Conservation (phyloP, 108 stramenopile genomes). For the Fistulifera pelliculosa region DNA sequence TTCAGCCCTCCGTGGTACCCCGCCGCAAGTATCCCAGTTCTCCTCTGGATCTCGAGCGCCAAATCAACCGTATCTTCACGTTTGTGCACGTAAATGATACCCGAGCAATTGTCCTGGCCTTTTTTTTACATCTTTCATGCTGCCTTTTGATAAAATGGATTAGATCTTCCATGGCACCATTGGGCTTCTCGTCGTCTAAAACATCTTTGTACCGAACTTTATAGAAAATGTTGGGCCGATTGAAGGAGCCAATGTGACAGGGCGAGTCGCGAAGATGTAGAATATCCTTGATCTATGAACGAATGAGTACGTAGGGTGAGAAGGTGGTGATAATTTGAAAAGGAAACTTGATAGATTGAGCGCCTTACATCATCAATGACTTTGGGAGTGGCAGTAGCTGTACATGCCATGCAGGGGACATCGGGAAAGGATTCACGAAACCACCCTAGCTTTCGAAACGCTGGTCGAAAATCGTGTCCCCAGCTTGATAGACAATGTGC, state of each 20-base stretch:
- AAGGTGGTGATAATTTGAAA: no score
- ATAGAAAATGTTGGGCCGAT: slow-evolving; percentile 91
- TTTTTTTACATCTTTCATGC: slow-evolving; percentile 29
- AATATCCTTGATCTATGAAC: slow-evolving; percentile 34
- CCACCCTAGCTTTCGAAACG: slow-evolving; percentile 52
- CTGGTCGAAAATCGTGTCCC: slow-evolving; percentile 92
- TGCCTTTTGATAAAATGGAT: slow-evolving; percentile 38
- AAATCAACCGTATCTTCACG: slow-evolving; percentile 62
- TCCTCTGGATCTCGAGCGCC: slow-evolving; percentile 22
- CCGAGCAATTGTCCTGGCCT: slow-evolving; percentile 36
- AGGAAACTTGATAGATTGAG: no score
- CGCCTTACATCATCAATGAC: slow-evolving; percentile 51
- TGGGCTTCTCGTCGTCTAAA: slow-evolving; percentile 6
- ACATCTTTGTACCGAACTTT: slow-evolving; percentile 62
- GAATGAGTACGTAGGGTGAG: no score
- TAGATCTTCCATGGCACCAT: slow-evolving; percentile 46
- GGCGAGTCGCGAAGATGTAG: slow-evolving; percentile 38
- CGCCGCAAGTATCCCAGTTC: slow-evolving; percentile 25
- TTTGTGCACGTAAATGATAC: slow-evolving; percentile 94
- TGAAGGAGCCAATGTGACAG: slow-evolving; percentile 65
- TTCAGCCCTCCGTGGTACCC: slow-evolving; percentile 67
- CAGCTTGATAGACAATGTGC: slow-evolving; percentile 92
- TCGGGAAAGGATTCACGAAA: slow-evolving; percentile 73
- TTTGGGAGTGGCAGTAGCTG: slow-evolving; percentile 91
- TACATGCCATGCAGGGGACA: slow-evolving; percentile 77